Evolutionary conservation across 31 red algal genomes (phyloP).

Genomic region (Porphyra umbilicalis): DNA sequence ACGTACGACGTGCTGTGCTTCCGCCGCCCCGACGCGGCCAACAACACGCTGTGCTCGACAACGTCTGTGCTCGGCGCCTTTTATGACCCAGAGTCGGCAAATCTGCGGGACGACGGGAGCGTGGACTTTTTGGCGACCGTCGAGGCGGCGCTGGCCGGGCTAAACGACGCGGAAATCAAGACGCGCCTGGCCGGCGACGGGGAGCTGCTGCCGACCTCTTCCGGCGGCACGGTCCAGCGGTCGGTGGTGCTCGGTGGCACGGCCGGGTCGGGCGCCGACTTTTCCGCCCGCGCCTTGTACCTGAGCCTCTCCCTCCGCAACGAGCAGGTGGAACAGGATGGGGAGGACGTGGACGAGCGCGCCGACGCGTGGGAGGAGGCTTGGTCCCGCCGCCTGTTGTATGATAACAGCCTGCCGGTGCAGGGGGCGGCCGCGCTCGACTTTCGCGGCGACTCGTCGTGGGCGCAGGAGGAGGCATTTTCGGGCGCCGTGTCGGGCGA

Average conservation of each 20-base stretch:
- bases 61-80: constrained; percentile 30
- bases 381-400: constrained; percentile 24
- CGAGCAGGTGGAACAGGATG: constrained; percentile 25
- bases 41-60: constrained; percentile 15
- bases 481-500: constrained; percentile 37
- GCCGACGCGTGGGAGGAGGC: constrained; percentile 35
- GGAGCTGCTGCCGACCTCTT: background rate
- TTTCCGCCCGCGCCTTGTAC: constrained; percentile 9
- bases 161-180: constrained; percentile 31
- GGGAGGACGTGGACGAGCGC: constrained; percentile 30
- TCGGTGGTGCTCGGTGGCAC: constrained; percentile 16
- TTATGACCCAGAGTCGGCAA: constrained; percentile 3
- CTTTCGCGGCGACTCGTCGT: constrained; percentile 17
- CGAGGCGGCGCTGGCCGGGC: background rate
- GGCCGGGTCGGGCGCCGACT: constrained; percentile 7
- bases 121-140: constrained; percentile 60
- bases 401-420: constrained; percentile 6
- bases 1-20: constrained; percentile 27
- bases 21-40: constrained; percentile 12
- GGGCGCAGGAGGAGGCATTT: constrained; percentile 31
- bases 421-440: background rate
- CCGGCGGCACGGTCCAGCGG: constrained; percentile 15
- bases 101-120: background rate
- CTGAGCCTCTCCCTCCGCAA: constrained; percentile 32
- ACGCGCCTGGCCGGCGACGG: constrained; percentile 12